These are phyloP conservation scores for Tuber aestivum DNA, from an alignment of 495 filamentous ascomycete species.

Conservation along the genomic window DNA sequence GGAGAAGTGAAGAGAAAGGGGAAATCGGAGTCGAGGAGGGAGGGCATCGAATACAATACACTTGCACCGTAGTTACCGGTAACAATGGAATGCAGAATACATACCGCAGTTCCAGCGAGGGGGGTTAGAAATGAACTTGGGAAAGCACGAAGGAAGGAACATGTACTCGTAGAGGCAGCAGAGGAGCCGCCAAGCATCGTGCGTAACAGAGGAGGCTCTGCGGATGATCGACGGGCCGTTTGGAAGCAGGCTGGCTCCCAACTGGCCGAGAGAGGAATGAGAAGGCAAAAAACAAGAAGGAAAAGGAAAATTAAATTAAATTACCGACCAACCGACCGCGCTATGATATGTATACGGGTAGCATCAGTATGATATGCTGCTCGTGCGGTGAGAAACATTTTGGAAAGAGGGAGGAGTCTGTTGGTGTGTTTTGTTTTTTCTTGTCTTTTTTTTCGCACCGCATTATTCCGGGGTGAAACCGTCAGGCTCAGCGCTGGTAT, in stretches of 20 bases:
- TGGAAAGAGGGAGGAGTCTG: neutral
- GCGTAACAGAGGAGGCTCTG: neutral
- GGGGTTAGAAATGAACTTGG: neutral
- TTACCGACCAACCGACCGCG: neutral
- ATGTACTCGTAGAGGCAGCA: neutral
- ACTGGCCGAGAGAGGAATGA: neutral
- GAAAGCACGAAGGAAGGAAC: neutral
- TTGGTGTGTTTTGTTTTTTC: neutral
- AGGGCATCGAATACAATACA: neutral
- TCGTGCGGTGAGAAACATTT: too few relatives aligned
- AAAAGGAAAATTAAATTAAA: neutral
- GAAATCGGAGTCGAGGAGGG: neutral
- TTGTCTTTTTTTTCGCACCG: neutral
- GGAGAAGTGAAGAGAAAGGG: neutral
- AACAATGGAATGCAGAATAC: neutral
- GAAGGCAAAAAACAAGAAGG: neutral
- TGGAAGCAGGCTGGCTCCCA: neutral
- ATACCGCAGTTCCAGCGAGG: neutral
- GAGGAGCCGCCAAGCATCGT: neutral
- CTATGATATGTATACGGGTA: neutral
- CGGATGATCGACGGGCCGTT: slow-evolving; percentile 2
- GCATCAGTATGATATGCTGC: too few relatives aligned
- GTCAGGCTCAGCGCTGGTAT: too few relatives aligned
- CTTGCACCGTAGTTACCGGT: neutral
- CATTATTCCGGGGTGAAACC: too few relatives aligned